These are phyloP conservation scores for Arachis stenosperma DNA, from an alignment of 306 rosid genomes.

Conservation along the genomic window DNA sequence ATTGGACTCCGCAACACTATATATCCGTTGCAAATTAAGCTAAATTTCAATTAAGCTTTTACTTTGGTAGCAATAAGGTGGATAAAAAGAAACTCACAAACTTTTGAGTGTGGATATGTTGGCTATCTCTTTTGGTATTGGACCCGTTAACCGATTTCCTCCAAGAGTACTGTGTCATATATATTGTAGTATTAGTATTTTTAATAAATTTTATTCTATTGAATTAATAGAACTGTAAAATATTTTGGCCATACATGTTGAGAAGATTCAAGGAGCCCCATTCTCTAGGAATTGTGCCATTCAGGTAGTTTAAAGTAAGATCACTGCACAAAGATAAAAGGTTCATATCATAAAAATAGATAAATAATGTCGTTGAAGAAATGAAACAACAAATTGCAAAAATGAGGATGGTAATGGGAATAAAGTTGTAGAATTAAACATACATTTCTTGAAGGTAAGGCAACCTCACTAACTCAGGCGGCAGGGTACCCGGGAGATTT, in stretches of 20 bases:
- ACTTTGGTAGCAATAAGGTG: neutral
- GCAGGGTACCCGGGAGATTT: slow-evolving; percentile 60
- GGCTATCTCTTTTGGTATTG: slow-evolving; percentile 68
- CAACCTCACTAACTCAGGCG: slow-evolving; percentile 47
- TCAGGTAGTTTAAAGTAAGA: slow-evolving; percentile 48
- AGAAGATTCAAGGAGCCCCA: slow-evolving; percentile 52
- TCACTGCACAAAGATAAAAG: neutral
- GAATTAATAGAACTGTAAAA: neutral
- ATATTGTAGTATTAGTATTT: no score
- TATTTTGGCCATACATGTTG: slow-evolving; percentile 38
- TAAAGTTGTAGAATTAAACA: slow-evolving; percentile 16
- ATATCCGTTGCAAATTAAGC: slow-evolving; percentile 21
- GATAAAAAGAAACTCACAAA: slow-evolving; percentile 61
- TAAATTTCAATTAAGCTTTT: neutral
- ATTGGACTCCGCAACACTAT: slow-evolving; percentile 63
- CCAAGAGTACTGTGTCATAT: slow-evolving; percentile 51
- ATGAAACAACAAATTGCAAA: neutral
- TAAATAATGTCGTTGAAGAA: neutral
- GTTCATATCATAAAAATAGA: neutral
- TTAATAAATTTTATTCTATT: no score
- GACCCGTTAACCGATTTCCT: slow-evolving; percentile 68
- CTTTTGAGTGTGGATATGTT: slow-evolving; percentile 62
- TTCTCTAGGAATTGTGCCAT: slow-evolving; percentile 53
- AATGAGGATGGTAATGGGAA: neutral
- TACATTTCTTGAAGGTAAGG: slow-evolving; percentile 57